Evolutionary conservation across 371 early-diverging fungal genomes (phyloP), one percentile per base, ranked within the genome.

Genomic region (Sanchytrium tribonematis): DNA sequence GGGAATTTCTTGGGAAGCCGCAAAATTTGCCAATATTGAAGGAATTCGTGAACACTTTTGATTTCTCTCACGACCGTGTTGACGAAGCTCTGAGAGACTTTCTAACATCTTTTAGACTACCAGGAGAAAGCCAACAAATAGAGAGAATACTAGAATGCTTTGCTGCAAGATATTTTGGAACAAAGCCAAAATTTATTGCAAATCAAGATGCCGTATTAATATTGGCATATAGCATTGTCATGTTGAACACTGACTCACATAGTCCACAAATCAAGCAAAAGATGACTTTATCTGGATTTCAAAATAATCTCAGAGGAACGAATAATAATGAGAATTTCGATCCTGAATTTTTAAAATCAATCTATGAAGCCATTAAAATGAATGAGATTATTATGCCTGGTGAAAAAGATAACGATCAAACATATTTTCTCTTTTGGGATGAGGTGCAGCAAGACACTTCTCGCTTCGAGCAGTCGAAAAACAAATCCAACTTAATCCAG

Each of bases 161-260:
- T 80, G 84, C 90, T 17, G 81, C 79, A 1, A 81, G 80, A 0
- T 96, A 86, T 75, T 87, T 80, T 75, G 84, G 74, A 77, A 17
- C 5, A 5, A 67, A 67, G 28, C 67, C 12, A 31, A 16, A 81
- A 67, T 80, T 80, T 17, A 79, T 84, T 69, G 79, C 79, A 29
- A 81, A 80, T 68, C 81, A 82, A 69, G 86, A 86, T 31, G 87
- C 89, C 16, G 87, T 86, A 0, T 88, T 86, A 72, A 78, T 90
- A 12, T 79, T 95, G 32, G 80, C 91, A 0, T 95, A 86, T 72
- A 87, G 92, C 0, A 81, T 94, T 48, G 86, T 94, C 72, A 84
- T 93, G 85, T 77, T 96, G 69, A 94, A 96, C 75, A 93, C 93
- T 1, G 94, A 94, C 81, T 85, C 88, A 73, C 91, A 95, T 73